These are phyloP conservation scores for Fomitiporia mediterranea DNA, from an alignment of 1,284 basidiomycete genomes.

Conservation along the genomic window DNA sequence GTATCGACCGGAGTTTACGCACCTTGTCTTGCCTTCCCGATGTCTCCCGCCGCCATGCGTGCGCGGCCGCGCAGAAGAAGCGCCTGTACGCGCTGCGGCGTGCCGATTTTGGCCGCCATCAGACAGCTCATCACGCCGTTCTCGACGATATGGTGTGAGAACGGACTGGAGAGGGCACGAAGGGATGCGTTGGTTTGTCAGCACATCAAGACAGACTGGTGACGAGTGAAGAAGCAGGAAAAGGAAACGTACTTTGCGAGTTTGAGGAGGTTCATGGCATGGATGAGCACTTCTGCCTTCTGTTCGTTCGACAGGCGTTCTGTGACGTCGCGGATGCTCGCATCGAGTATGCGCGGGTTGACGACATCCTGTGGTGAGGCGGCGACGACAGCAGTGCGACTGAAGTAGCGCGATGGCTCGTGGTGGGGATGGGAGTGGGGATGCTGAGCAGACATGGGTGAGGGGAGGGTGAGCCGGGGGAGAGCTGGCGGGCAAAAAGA, in stretches of 20 bases:
- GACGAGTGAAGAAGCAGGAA: conserved; percentile 11
- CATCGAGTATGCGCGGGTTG: conserved; percentile 69
- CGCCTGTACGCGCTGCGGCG: conserved; percentile 52
- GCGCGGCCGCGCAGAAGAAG: conserved; percentile 59
- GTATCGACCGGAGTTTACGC: conserved; percentile 18
- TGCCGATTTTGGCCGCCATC: conserved; percentile 47
- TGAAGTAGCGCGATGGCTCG: conserved; percentile 17
- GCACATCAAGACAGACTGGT: conserved; percentile 18
- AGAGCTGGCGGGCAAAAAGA: not conserved
- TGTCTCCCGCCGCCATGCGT: conserved; percentile 53
- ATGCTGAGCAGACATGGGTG: conserved; percentile 10
- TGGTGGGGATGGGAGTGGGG: conserved; percentile 21
- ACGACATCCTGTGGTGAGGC: conserved; percentile 47
- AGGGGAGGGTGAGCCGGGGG: not conserved
- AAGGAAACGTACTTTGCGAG: conserved; percentile 35
- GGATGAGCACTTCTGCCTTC: conserved; percentile 62
- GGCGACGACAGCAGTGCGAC: conserved; percentile 6
- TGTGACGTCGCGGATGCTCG: conserved; percentile 61
- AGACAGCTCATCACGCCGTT: conserved; percentile 70
- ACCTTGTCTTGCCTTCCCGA: conserved; percentile 64
- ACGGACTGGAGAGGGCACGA: conserved; percentile 25
- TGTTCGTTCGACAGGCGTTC: conserved; percentile 52
- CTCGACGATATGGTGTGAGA: conserved; percentile 61
- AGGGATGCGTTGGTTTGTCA: conserved; percentile 8
- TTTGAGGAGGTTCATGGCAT: conserved; percentile 52